Base-by-base conservation (phyloP, 768 basidiomycete genomes). In the Naganishia onofrii region DNA sequence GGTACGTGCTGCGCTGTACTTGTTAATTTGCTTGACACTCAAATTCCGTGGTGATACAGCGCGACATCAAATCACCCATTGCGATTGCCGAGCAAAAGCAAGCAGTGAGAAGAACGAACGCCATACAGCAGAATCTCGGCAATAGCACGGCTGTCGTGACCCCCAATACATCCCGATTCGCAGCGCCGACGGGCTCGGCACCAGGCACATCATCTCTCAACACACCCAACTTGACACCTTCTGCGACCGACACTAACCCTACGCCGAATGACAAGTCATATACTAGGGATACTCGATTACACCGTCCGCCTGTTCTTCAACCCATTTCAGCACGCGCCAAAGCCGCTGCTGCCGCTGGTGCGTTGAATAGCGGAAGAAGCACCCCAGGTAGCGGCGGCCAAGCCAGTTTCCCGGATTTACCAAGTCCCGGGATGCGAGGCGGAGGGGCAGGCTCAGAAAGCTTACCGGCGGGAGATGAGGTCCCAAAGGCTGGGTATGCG, bases 81-180 rank as follows among this genome's bases (percentile, higher is more conserved):
- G 92, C 89, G 10, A 93, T 98, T 51, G 96, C 96, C 3, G 90
- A 93, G 76, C 91, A 93, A 80, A 99, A 99, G 81, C 93, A 96
- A 77, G 91, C 91, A 1, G 86, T 89, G 10, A 88, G 93, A 65
- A 42, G 26, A 29, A 44, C 60, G 23, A 63, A 42, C 19, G 60
- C 42, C 4, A 21, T 63, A 44, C 60, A 44, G 21, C 60, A 63
- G 42, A 26, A 29, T 44, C 60, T 26, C 5, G 42, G 23, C 38
- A 42, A 28, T n/a, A 63, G 28, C 23, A 44, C n/a, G 6, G 6
- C 60, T 13, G 38, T 44, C 38, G 42, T 44, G 5, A 44, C 60
- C 10, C 60, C 60, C 23, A 46, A 26, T 26, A 44, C 60, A 13
- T 63, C 60, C 8, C 60, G 60, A 42, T 63, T 63, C 60, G 60